Evolutionary conservation across 345 rosid genomes (phyloP).

Genomic region (Citrus cavaleriei): DNA sequence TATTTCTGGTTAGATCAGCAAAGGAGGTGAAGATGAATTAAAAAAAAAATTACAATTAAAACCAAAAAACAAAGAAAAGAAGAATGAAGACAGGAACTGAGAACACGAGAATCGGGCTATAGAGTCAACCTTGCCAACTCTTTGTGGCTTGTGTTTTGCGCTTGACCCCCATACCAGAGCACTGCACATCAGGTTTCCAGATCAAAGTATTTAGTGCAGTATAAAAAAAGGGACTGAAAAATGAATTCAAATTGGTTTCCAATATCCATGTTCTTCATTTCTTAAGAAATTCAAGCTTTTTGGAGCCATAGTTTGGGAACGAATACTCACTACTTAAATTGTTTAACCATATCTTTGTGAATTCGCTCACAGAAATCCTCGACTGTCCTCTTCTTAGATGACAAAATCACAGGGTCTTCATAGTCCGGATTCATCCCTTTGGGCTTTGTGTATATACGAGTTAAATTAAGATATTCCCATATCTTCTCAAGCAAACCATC

Average conservation of each 20-base stretch:
- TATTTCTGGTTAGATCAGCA: background rate
- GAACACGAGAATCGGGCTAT: constrained; percentile 1
- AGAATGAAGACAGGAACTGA: background rate
- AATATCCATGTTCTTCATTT: background rate
- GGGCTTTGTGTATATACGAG: constrained; percentile 93
- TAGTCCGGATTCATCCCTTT: constrained; percentile 98
- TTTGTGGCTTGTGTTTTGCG: constrained; percentile 95
- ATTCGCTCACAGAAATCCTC: constrained; percentile 87
- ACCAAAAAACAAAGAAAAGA: no score
- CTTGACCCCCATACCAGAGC: constrained; percentile 99
- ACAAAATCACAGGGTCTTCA: constrained; percentile 90
- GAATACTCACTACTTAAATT: constrained; percentile 87
- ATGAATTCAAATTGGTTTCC: background rate
- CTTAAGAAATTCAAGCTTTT: background rate
- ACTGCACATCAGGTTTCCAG: constrained; percentile 39
- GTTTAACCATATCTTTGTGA: constrained; percentile 93
- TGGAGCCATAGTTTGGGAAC: background rate
- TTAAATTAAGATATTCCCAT: constrained; percentile 90
- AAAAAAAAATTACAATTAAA: background rate
- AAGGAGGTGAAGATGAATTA: background rate
- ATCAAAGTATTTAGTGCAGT: constrained; percentile 1
- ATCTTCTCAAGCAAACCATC: constrained; percentile 87
- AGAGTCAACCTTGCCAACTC: constrained; percentile 89
- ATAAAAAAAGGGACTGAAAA: background rate
- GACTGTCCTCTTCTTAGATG: constrained; percentile 80